These are phyloP conservation scores for Cystofilobasidium macerans DNA, from an alignment of 768 basidiomycete genomes.

Conservation along the genomic window DNA sequence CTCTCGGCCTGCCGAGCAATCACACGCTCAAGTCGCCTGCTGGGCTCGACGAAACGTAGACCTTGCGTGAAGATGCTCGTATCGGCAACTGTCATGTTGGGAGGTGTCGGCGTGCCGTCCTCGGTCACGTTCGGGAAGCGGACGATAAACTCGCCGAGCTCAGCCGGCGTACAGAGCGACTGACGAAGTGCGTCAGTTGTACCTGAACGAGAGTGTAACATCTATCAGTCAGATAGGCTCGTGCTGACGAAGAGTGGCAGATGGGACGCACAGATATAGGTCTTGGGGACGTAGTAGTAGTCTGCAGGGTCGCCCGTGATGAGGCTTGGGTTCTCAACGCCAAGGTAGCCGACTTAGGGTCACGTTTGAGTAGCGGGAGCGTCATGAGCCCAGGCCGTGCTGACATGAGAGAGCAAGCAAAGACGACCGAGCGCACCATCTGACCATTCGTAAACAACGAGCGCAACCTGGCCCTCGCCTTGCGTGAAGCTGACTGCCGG, in stretches of 20 bases:
- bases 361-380: neutral
- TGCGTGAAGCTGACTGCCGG: conserved; percentile 48
- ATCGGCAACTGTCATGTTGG: conserved; percentile 45
- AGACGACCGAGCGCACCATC: conserved; percentile 44
- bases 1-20: neutral
- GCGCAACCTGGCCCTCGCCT: conserved; percentile 72
- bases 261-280: conserved; percentile 28
- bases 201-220: conserved; percentile 38
- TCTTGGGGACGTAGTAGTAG: conserved; percentile 21
- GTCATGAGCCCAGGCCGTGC: neutral
- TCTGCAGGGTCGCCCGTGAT: conserved; percentile 27
- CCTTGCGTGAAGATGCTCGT: conserved; percentile 84
- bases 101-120: neutral
- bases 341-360: conserved; percentile 53
- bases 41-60: conserved; percentile 39
- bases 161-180: conserved; percentile 55
- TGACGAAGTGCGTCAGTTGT: conserved; percentile 64
- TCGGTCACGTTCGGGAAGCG: conserved; percentile 45
- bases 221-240: conserved; percentile 15
- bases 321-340: conserved; percentile 39
- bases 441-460: conserved; percentile 92
- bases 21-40: neutral
- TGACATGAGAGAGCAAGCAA: neutral
- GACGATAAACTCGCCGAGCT: conserved; percentile 85
- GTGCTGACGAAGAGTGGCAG: neutral